These are phyloP conservation scores for Arachis hypogaea DNA, from an alignment of 306 rosid genomes.

Conservation along the genomic window DNA sequence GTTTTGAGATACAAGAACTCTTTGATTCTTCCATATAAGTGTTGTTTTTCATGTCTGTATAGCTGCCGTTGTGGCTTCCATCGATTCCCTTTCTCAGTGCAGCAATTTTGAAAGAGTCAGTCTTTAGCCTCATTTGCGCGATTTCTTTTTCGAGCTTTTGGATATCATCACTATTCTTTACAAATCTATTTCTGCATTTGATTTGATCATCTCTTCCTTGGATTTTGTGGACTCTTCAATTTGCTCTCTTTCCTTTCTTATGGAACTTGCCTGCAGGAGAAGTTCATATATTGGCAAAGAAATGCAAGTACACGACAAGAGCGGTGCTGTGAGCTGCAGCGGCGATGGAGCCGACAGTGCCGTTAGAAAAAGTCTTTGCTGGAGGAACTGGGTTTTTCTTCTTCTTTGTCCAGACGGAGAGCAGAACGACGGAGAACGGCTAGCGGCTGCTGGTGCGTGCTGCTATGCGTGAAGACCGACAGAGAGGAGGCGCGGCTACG, in stretches of 20 bases:
- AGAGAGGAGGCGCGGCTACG: too few species aligned
- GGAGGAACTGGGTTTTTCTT: too few species aligned
- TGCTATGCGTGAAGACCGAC: too few species aligned
- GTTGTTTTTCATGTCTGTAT: slow-evolving; percentile 44
- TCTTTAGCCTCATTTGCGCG: slow-evolving; percentile 69
- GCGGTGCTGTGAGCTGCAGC: too few species aligned
- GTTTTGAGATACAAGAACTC: slow-evolving; percentile 48
- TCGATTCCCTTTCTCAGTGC: slow-evolving; percentile 83
- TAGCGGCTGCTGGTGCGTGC: too few species aligned
- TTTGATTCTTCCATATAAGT: slow-evolving; percentile 42
- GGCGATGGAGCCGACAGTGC: too few species aligned
- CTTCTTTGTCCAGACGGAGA: too few species aligned
- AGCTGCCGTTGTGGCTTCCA: slow-evolving; percentile 64
- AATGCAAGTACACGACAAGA: too few species aligned
- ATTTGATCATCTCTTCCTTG: slow-evolving; percentile 64
- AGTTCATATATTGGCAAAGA: slow-evolving; percentile 42
- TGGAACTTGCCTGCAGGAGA: slow-evolving; percentile 50
- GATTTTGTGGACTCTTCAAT: slow-evolving; percentile 69
- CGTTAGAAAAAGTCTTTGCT: too few species aligned
- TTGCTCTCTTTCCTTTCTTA: slow-evolving; percentile 81
- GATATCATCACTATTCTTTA: slow-evolving; percentile 70
- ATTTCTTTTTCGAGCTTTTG: slow-evolving; percentile 81
- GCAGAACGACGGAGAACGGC: too few species aligned
- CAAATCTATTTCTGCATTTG: slow-evolving; percentile 70
- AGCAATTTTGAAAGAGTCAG: slow-evolving; percentile 83